Evolutionary conservation across 2,329 filamentous ascomycete genomes (phyloP).

Genomic region (Curvularia eragrostidis): DNA sequence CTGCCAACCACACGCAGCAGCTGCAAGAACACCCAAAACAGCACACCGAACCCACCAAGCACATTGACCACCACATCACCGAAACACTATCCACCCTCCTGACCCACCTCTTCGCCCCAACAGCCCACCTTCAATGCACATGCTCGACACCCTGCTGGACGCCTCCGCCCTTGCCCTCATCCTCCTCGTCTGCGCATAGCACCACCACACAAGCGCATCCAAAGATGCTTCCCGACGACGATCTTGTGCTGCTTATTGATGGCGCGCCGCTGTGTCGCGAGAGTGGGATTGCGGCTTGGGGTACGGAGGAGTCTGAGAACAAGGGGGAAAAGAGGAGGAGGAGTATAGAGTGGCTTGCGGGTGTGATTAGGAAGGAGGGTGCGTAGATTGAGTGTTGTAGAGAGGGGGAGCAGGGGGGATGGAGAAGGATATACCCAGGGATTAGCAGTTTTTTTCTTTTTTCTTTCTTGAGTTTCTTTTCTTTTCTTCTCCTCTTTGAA

Average conservation of each 20-base stretch:
- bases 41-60: neutral
- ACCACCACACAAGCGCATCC: neutral
- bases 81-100: slow-evolving; percentile 21
- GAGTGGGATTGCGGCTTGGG: slow-evolving; percentile 30
- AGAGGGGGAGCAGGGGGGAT: neutral
- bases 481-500: too few species aligned
- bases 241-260: slow-evolving; percentile 23
- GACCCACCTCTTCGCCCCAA: slow-evolving; percentile 25
- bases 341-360: slow-evolving; percentile 20
- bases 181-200: too few species aligned
- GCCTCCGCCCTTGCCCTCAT: neutral
- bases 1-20: neutral
- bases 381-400: neutral
- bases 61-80: slow-evolving; percentile 19
- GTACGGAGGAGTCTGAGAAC: slow-evolving; percentile 5
- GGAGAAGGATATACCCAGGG: neutral
- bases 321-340: slow-evolving; percentile 11
- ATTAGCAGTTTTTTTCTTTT: too few species aligned
- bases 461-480: too few species aligned
- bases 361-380: slow-evolving; percentile 8
- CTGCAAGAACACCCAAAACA: neutral
- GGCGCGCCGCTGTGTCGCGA: slow-evolving; percentile 34
- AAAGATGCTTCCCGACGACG: slow-evolving; percentile 21
- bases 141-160: slow-evolving; percentile 11
- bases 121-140: slow-evolving; percentile 22